phyloP scores from a whole-genome alignment of 2,329 filamentous ascomycete genomes.

The Colletotrichum cuscutae region DNA sequence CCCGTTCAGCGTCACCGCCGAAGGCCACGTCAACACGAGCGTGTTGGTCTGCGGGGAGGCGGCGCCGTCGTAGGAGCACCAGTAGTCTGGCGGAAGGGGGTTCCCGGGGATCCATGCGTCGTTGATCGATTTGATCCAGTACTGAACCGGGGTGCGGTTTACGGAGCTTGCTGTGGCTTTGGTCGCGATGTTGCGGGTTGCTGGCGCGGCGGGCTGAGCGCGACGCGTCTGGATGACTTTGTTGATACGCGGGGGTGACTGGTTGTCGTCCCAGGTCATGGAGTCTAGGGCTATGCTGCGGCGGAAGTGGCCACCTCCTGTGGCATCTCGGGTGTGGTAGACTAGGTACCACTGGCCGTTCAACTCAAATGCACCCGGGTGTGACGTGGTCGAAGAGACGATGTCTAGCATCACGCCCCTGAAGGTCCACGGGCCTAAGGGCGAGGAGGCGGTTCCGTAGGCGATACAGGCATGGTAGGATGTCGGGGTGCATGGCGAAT shows the following conservation, averaged over 20 bases:
- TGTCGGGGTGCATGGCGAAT: too few relatives aligned
- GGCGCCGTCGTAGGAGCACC: conserved; percentile 45
- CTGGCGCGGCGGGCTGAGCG: conserved; percentile 33
- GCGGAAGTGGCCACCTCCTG: too few relatives aligned
- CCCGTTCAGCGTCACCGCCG: conserved; percentile 42
- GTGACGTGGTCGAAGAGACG: too few relatives aligned
- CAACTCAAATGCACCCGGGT: too few relatives aligned
- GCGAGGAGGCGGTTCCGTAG: too few relatives aligned
- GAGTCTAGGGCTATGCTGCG: too few relatives aligned
- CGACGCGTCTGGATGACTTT: conserved; percentile 44
- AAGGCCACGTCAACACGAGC: conserved; percentile 44
- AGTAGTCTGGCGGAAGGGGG: conserved; percentile 50
- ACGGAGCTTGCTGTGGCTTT: conserved; percentile 39
- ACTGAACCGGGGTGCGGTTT: conserved; percentile 47
- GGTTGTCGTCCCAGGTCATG: conserved; percentile 39
- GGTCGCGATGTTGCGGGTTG: conserved; percentile 47
- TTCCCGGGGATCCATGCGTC: conserved; percentile 43
- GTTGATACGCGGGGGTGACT: conserved; percentile 41
- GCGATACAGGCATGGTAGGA: too few relatives aligned
- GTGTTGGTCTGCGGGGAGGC: conserved; percentile 42
- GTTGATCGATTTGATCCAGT: conserved; percentile 48
- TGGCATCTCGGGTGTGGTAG: too few relatives aligned
- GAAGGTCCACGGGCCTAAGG: too few relatives aligned
- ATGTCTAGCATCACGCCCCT: too few relatives aligned
- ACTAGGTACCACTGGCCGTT: too few relatives aligned